Evolutionary conservation across 176 grass and related monocot species (phyloP).

Genomic region (Rhynchospora breviuscula): DNA sequence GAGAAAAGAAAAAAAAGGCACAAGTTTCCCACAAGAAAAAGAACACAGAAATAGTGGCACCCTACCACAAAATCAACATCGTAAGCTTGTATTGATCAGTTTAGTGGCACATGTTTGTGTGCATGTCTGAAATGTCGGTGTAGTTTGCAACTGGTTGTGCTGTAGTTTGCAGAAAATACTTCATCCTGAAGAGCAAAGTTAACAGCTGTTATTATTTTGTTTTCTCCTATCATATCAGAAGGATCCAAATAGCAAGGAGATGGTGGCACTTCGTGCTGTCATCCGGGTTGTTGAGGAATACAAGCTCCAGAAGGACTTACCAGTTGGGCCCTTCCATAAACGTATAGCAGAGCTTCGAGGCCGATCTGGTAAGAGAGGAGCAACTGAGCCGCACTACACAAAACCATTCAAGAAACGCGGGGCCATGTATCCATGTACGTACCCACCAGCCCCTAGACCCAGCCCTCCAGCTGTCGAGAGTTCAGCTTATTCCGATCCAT

Average conservation of each 20-base stretch:
- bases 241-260: constrained; percentile 42
- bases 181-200: constrained; percentile 9
- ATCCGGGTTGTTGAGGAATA: constrained; percentile 62
- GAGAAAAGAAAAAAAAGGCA: no score
- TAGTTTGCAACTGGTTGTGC: neutral
- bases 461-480: neutral
- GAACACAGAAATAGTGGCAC: no score
- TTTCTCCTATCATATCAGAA: neutral
- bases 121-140: neutral
- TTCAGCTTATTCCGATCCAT: constrained; percentile 19
- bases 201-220: neutral
- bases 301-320: constrained; percentile 70
- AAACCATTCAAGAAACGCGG: constrained; percentile 39
- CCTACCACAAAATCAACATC: no score
- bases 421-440: constrained; percentile 22
- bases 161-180: neutral
- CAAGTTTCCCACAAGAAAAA: no score
- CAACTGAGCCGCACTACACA: constrained; percentile 21
- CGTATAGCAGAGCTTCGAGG: constrained; percentile 47
- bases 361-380: constrained; percentile 52
- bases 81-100: neutral
- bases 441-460: constrained; percentile 24
- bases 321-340: constrained; percentile 71
- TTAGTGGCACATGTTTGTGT: neutral
- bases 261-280: constrained; percentile 43